Evolutionary conservation across 371 early-diverging fungal species (phyloP).

Genomic region (Coemansia sp.): DNA sequence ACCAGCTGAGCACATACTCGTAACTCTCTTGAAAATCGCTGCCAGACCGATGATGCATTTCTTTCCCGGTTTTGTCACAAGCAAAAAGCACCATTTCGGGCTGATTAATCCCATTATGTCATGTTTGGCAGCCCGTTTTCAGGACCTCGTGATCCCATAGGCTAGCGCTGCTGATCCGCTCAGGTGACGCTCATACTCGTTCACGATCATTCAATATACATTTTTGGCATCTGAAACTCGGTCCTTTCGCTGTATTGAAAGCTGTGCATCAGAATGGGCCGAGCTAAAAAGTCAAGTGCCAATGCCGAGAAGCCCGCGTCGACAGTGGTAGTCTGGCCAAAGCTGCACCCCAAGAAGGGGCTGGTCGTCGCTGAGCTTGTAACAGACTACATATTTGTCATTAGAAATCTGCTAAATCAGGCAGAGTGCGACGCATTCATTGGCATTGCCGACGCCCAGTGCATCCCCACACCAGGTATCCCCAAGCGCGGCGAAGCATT

Average conservation of each 20-base stretch:
- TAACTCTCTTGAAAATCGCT: not conserved
- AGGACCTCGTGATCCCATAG: not conserved
- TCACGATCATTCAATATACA: not conserved
- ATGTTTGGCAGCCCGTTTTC: not conserved
- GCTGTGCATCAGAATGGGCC: conserved; percentile 6
- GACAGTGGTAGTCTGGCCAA: conserved; percentile 21
- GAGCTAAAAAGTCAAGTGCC: conserved; percentile 8
- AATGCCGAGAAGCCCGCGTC: not conserved
- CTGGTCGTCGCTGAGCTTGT: conserved; percentile 30
- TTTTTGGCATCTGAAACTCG: not conserved
- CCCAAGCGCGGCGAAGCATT: conserved; percentile 67
- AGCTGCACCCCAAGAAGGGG: conserved; percentile 21
- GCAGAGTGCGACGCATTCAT: conserved; percentile 45
- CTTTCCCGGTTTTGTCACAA: not conserved
- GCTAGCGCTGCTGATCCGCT: not conserved
- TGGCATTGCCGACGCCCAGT: conserved; percentile 29
- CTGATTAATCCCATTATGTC: not conserved
- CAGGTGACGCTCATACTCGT: not conserved
- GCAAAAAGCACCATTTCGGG: not conserved
- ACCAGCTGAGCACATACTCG: not conserved
- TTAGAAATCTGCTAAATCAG: conserved; percentile 15
- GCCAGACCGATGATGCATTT: not conserved
- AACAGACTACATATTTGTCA: conserved; percentile 29
- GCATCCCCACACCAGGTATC: conserved; percentile 30
- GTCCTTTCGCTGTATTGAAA: not conserved